Conservation (phyloP, 148 eudicot species). For the Rhododendron ovatum region DNA sequence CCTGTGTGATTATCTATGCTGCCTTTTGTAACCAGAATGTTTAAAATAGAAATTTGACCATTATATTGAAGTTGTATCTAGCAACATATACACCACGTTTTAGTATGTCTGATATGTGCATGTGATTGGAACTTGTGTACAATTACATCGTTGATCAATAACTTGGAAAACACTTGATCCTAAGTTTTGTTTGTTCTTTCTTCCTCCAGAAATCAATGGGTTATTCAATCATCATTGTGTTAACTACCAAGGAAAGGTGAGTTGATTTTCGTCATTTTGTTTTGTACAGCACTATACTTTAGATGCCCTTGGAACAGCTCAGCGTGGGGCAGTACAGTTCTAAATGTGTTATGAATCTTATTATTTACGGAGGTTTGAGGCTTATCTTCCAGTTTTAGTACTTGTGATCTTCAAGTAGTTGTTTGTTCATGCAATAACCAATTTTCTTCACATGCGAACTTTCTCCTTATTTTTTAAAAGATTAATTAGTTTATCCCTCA, state of each 20-base stretch:
- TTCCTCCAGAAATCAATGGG: slow-evolving; percentile 72
- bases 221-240: slow-evolving; percentile 74
- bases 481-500: not conserved
- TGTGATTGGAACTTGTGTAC: not conserved
- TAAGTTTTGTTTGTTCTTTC: slow-evolving; percentile 10
- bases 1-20: not conserved
- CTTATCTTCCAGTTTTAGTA: not conserved
- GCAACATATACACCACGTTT: not conserved
- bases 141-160: not conserved
- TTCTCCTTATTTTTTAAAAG: not conserved
- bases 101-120: not conserved
- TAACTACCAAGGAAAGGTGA: slow-evolving; percentile 87
- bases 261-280: slow-evolving; percentile 8
- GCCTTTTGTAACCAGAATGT: not conserved
- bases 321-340: not conserved
- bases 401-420: not conserved
- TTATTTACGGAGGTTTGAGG: not conserved
- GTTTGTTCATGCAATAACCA: slow-evolving; percentile 1
- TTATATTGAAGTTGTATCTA: not conserved
- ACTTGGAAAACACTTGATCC: not conserved
- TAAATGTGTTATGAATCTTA: not conserved
- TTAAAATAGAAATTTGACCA: not conserved
- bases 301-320: slow-evolving; percentile 1
- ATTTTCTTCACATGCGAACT: not conserved
- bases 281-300: not conserved